Conservation (phyloP, 208 protist species). For the Leishmania tropica region DNA sequence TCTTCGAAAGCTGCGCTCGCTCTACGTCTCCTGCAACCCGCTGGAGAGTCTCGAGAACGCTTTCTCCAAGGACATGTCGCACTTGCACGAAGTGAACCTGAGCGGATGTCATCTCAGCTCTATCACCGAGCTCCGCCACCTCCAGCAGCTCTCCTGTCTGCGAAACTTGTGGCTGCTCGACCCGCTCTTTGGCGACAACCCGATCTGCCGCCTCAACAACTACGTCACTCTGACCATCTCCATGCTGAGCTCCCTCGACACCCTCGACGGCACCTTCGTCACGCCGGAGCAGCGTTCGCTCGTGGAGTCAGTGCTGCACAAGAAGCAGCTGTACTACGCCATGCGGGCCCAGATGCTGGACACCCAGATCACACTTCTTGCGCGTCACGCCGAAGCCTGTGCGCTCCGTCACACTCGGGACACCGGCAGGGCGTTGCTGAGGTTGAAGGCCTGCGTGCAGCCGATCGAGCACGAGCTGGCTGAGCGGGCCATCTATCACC, state of each 20-base stretch:
- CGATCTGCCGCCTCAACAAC: conserved; percentile 93
- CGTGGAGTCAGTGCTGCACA: conserved; percentile 88
- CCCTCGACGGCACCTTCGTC: conserved; percentile 81
- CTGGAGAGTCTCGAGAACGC: conserved; percentile 56
- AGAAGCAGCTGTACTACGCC: conserved; percentile 96
- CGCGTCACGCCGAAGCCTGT: conserved; percentile 24
- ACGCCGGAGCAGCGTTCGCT: conserved; percentile 78
- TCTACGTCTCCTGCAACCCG: conserved; percentile 87
- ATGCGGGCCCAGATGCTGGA: conserved; percentile 93
- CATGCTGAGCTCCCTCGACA: conserved; percentile 62
- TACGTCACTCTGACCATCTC: conserved; percentile 93
- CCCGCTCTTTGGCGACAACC: conserved; percentile 92
- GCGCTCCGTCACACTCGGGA: conserved; percentile 25
- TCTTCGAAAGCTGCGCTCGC: conserved; percentile 60
- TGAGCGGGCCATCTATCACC: conserved; percentile 38
- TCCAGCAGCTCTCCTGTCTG: conserved; percentile 72
- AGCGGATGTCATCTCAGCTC: conserved; percentile 81
- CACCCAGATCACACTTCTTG: conserved; percentile 74
- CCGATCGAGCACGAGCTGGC: conserved; percentile 38
- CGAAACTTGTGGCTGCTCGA: conserved; percentile 81
- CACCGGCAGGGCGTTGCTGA: conserved; percentile 26
- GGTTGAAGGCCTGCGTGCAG: conserved; percentile 35
- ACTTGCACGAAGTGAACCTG: conserved; percentile 92
- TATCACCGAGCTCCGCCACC: conserved; percentile 87
- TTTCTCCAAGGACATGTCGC: conserved; percentile 47